Evolutionary conservation across 352 stramenopile genomes (phyloP).

Genomic region (Thraustochytrium striatum): DNA sequence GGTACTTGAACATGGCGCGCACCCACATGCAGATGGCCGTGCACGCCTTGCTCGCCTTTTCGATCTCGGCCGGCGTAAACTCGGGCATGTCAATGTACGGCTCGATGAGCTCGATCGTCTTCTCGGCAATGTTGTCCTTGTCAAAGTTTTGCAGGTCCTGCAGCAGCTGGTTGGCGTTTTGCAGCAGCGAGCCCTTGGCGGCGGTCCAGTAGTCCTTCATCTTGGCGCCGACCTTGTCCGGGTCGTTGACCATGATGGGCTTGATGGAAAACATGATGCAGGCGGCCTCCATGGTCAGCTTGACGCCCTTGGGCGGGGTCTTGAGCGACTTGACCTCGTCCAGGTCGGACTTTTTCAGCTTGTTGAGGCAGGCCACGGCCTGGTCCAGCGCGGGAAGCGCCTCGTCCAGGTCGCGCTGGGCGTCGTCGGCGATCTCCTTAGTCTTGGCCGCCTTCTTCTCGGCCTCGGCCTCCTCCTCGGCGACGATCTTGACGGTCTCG

Average conservation of each 20-base stretch:
- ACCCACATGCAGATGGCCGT: slow-evolving; percentile 90
- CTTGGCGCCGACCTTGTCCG: slow-evolving; percentile 78
- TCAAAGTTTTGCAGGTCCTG: slow-evolving; percentile 89
- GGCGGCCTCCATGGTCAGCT: slow-evolving; percentile 89
- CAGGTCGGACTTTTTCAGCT: slow-evolving; percentile 87
- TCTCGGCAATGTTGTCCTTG: slow-evolving; percentile 86
- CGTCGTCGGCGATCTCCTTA: slow-evolving; percentile 81
- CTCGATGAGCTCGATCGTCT: slow-evolving; percentile 81
- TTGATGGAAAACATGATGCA: slow-evolving; percentile 91
- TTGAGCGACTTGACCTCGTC: slow-evolving; percentile 94
- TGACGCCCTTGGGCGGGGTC: slow-evolving; percentile 87
- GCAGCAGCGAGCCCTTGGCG: slow-evolving; percentile 82
- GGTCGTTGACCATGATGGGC: slow-evolving; percentile 82
- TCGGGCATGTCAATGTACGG: slow-evolving; percentile 79
- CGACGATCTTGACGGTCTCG: slow-evolving; percentile 58
- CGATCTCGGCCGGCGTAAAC: slow-evolving; percentile 87
- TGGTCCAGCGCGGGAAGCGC: slow-evolving; percentile 85
- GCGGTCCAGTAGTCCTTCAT: slow-evolving; percentile 91
- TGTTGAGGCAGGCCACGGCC: slow-evolving; percentile 82
- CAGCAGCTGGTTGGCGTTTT: slow-evolving; percentile 79
- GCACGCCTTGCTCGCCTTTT: slow-evolving; percentile 85
- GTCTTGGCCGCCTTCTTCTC: slow-evolving; percentile 69
- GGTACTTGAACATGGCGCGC: slow-evolving; percentile 92
- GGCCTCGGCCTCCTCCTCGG: slow-evolving; percentile 53
- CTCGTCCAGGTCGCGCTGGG: slow-evolving; percentile 83